Base-by-base conservation (phyloP, 768 basidiomycete species). In the Paxillus ammoniavirescens region DNA sequence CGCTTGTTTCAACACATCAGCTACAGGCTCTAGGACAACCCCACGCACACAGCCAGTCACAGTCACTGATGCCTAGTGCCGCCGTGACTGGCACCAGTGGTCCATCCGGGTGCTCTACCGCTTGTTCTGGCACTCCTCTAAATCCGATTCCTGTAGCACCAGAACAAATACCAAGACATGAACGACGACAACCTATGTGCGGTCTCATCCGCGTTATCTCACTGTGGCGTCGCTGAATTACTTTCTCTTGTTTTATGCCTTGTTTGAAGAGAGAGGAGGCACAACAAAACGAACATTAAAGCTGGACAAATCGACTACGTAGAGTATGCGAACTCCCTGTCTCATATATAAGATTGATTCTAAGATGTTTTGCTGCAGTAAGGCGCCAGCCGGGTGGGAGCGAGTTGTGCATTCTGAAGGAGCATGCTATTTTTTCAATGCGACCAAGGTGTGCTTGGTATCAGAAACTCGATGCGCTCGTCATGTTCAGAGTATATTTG, bases 331-430 rank as follows among this genome's bases (percentile, higher is more conserved):
- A n/a, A 40, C 17, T 40, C 10, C 21, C 21, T 21, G 38, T 8
- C 15, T 17, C 8, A n/a, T 8, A 40, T 40, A 8, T n/a, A n/a
- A 9, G 17, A 3, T 17, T n/a, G 38, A n/a, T 40, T n/a, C 14
- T 40, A 40, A n/a, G 38, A n/a, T 9, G 38, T 40, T 17, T 15
- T 40, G 1, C 38, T 40, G 8, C 38, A 40, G 38, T 3, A 17
- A 15, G 14, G 38, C 15, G 8, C 38, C 38, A 40, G 21, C 30
- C 3, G 43, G 44, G 12, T 52, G 50, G 50, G 13, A 47, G 28
- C n/a, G 23, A 3, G 13, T 35, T 36, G 21, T 52, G n/a, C 50
- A 52, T 48, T 46, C 50, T 6, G 50, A 52, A 15, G 50, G 50
- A 52, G 44, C 44, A 5, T 8, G 43, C 12, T 52, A 52, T 28